Percentiles rank a stretch among this genome's conserved stretches.
These are phyloP conservation scores for Cercophora newfieldiana DNA, from an alignment of 495 filamentous ascomycete genomes.

Conservation along the genomic window DNA sequence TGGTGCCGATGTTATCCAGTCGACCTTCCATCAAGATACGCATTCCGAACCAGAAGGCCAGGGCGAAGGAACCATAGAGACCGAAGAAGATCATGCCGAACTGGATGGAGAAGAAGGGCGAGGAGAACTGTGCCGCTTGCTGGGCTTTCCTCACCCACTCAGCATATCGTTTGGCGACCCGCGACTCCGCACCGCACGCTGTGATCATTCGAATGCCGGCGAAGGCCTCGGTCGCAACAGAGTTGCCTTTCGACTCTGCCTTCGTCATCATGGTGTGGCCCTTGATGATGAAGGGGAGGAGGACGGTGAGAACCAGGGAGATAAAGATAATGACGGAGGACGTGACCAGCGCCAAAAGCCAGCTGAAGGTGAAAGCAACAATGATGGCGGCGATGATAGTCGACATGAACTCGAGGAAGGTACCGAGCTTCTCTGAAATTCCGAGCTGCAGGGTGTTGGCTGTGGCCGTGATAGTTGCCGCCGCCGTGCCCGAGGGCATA, in stretches of 20 bases:
- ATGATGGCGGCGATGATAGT: conserved; percentile 62
- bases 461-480: conserved; percentile 59
- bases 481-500: conserved; percentile 53
- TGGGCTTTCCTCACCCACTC: conserved; percentile 60
- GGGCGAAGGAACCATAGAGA: conserved; percentile 43
- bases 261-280: conserved; percentile 41
- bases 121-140: conserved; percentile 48
- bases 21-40: conserved; percentile 41
- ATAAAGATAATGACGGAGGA: conserved; percentile 59
- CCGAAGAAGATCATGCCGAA: conserved; percentile 45
- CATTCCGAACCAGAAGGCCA: conserved; percentile 56
- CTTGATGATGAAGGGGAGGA: conserved; percentile 62
- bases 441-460: conserved; percentile 60
- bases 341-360: conserved; percentile 59
- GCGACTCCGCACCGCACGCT: conserved; percentile 63
- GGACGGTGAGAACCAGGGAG: conserved; percentile 49
- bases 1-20: conserved; percentile 45
- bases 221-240: conserved; percentile 60
- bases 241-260: conserved; percentile 54
- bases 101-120: conserved; percentile 46
- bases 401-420: conserved; percentile 53
- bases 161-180: conserved; percentile 51
- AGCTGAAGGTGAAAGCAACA: conserved; percentile 58
- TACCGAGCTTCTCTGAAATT: conserved; percentile 65
- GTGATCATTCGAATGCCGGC: conserved; percentile 59